Percentiles rank a stretch among this genome's conserved stretches.
Conservation (phyloP, 1,284 basidiomycete species). For the Ceratobasidium sp. region DNA sequence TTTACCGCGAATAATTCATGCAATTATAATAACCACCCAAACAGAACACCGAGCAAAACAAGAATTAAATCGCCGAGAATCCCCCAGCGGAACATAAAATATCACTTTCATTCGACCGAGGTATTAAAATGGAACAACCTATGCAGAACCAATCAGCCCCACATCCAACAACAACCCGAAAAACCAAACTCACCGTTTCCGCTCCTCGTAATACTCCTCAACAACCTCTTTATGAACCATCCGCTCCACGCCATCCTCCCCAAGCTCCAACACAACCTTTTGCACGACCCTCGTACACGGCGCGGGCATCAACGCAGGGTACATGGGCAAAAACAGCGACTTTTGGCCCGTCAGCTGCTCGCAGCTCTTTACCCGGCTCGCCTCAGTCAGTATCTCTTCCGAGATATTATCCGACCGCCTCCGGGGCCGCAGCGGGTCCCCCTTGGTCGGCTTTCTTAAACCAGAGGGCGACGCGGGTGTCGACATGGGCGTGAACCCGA, state of each 20-base stretch:
- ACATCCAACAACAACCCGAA: background rate
- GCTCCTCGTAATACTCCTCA: constrained; percentile 30
- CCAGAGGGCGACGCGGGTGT: constrained; percentile 18
- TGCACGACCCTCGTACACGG: constrained; percentile 23
- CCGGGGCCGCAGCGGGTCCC: constrained; percentile 4
- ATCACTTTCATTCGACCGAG: background rate
- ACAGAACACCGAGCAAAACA: background rate
- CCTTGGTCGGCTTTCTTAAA: constrained; percentile 13
- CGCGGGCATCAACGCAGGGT: constrained; percentile 25
- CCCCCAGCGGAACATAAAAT: background rate
- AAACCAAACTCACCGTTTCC: constrained; percentile 19
- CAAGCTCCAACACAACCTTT: constrained; percentile 24
- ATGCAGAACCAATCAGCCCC: background rate
- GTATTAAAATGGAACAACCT: constrained; percentile 36
- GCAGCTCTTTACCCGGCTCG: constrained; percentile 24
- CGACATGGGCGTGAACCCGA: constrained; percentile 27
- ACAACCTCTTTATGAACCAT: constrained; percentile 32
- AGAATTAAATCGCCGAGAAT: constrained; percentile 1
- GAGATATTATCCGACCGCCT: constrained; percentile 27
- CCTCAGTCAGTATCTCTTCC: constrained; percentile 9
- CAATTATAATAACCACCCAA: background rate
- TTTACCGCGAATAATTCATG: constrained; percentile 29
- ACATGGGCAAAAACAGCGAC: constrained; percentile 28
- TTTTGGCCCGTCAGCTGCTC: constrained; percentile 16
- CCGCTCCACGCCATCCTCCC: constrained; percentile 22